Evolutionary conservation across 1,284 basidiomycete genomes (phyloP).

Genomic region (Leucoagaricus sp.): DNA sequence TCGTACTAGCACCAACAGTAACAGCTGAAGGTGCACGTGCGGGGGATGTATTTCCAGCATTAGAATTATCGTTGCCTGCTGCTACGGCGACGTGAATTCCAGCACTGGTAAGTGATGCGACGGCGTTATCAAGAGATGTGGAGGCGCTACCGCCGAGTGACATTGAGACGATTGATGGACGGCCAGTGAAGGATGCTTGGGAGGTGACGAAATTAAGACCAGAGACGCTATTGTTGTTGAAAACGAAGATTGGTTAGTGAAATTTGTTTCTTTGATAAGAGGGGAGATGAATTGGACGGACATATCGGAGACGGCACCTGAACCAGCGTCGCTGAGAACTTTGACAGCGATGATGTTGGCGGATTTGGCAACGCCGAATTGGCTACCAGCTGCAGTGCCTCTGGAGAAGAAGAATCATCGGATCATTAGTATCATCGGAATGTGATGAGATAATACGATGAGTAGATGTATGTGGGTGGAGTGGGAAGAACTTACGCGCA

Average conservation of each 20-base stretch:
- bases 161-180: slow-evolving; percentile 71
- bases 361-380: slow-evolving; percentile 72
- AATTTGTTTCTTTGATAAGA: slow-evolving; percentile 20
- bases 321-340: slow-evolving; percentile 66
- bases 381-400: slow-evolving; percentile 47
- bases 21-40: slow-evolving; percentile 66
- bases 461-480: neutral
- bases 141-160: slow-evolving; percentile 69
- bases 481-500: slow-evolving; percentile 31
- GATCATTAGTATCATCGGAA: slow-evolving; percentile 42
- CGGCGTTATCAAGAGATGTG: slow-evolving; percentile 64
- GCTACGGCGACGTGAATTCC: slow-evolving; percentile 35
- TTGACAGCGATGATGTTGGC: slow-evolving; percentile 66
- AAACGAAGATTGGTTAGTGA: neutral
- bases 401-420: slow-evolving; percentile 14
- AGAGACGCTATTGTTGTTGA: slow-evolving; percentile 56
- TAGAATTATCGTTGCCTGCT: slow-evolving; percentile 48
- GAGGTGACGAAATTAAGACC: slow-evolving; percentile 43
- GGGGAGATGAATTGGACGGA: slow-evolving; percentile 19
- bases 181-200: slow-evolving; percentile 47
- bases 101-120: slow-evolving; percentile 40
- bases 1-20: slow-evolving; percentile 75
- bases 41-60: slow-evolving; percentile 72
- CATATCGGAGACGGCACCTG: slow-evolving; percentile 31
- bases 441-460: slow-evolving; percentile 28